Evolutionary conservation across 352 stramenopile species (phyloP).

Genomic region (Phytophthora tubulina): DNA sequence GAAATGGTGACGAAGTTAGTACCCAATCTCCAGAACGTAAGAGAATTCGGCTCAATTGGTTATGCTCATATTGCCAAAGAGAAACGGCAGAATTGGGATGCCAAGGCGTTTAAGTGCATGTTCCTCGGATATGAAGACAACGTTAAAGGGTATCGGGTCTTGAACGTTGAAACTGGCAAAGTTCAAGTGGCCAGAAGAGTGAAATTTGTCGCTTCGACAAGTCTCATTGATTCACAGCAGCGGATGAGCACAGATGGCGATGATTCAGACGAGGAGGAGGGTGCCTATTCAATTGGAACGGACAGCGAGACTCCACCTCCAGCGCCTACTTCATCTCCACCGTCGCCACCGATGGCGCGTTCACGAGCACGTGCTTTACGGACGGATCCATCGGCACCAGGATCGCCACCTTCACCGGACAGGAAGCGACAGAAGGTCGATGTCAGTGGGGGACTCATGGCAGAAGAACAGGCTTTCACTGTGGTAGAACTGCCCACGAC

Average conservation of each 20-base stretch:
- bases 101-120: not conserved
- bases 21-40: not conserved
- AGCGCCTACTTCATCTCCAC: not conserved
- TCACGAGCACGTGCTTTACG: not conserved
- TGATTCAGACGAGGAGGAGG: not conserved
- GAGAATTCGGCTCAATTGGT: not conserved
- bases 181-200: not conserved
- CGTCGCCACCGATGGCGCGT: not conserved
- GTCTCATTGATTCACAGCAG: not conserved
- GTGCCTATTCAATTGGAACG: not conserved
- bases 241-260: not conserved
- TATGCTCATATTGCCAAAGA: constrained; percentile 7
- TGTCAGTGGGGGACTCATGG: not conserved
- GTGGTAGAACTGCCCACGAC: not conserved
- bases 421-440: not conserved
- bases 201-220: not conserved
- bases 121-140: constrained; percentile 1
- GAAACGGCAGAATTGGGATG: not conserved
- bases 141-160: not conserved
- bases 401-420: not conserved
- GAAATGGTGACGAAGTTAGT: not conserved
- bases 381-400: not conserved
- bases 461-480: not conserved
- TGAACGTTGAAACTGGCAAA: not conserved
- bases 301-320: not conserved